A percentile compares a stretch with the other conserved stretches of the same genome.
Conservation (phyloP, 1,284 basidiomycete species). For the Puccinia triticina region DNA sequence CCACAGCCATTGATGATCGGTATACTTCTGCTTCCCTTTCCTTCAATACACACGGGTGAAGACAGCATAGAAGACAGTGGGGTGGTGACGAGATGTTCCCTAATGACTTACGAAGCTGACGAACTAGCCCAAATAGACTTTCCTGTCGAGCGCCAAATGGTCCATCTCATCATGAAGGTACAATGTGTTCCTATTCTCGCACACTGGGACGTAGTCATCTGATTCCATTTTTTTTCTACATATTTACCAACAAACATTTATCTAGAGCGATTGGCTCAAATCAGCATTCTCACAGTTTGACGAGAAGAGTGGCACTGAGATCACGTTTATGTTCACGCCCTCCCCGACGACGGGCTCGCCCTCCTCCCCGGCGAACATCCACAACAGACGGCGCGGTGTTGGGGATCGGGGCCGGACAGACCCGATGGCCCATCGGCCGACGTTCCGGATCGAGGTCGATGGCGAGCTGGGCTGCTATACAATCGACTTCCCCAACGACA, state of each 20-base stretch:
- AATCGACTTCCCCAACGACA: constrained; percentile 48
- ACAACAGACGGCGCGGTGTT: not conserved
- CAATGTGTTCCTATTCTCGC: not conserved
- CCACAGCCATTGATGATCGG: too few species aligned
- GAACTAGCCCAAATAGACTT: constrained; percentile 39
- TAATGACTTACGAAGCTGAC: constrained; percentile 39
- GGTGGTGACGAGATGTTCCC: constrained; percentile 36
- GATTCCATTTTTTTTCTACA: too few species aligned
- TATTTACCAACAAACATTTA: not conserved
- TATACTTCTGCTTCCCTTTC: constrained; percentile 4
- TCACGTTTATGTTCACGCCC: constrained; percentile 44
- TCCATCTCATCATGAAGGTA: constrained; percentile 47
- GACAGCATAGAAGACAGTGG: constrained; percentile 49
- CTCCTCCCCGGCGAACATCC: not conserved
- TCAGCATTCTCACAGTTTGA: constrained; percentile 48
- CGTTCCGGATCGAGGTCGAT: constrained; percentile 41
- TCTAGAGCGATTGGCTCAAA: constrained; percentile 43
- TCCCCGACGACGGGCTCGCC: not conserved
- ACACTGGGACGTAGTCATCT: not conserved
- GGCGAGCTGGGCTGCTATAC: constrained; percentile 31
- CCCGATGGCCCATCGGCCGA: not conserved
- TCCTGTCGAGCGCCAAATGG: constrained; percentile 22
- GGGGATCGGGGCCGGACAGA: not conserved
- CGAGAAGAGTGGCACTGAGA: constrained; percentile 35
- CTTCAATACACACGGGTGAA: not conserved